phyloP scores from a whole-genome alignment of 495 filamentous ascomycete genomes.

The Penicillium alfredii region DNA sequence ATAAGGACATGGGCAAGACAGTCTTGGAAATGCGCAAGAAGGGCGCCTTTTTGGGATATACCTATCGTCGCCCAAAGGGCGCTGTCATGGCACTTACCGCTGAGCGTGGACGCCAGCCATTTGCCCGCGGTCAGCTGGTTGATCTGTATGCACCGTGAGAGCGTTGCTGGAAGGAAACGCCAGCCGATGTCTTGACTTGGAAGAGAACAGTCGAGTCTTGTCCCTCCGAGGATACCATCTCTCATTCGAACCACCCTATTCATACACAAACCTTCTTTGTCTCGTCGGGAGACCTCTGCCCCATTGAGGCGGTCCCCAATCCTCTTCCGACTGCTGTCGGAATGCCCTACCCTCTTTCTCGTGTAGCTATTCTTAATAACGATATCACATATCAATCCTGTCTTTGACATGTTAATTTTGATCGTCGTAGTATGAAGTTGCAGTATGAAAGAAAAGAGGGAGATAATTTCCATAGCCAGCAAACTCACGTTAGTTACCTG shows the following conservation, averaged over 20 bases:
- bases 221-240: too few species aligned
- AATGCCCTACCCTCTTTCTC: conserved; percentile 1
- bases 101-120: conserved; percentile 27
- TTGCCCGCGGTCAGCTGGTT: conserved; percentile 21
- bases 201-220: not conserved
- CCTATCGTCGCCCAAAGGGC: conserved; percentile 59
- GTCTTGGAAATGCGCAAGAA: conserved; percentile 73
- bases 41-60: conserved; percentile 86
- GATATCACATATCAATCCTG: too few species aligned
- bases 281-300: too few species aligned
- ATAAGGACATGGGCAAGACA: conserved; percentile 52
- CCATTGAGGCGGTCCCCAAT: too few species aligned
- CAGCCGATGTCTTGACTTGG: not conserved
- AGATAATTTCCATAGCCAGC: too few species aligned
- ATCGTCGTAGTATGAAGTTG: too few species aligned
- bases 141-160: conserved; percentile 23
- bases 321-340: too few species aligned
- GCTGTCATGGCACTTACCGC: conserved; percentile 27
- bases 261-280: not conserved
- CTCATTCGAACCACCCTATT: not conserved
- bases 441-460: too few species aligned
- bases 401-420: too few species aligned
- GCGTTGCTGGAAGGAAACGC: not conserved
- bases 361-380: too few species aligned
- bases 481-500: too few species aligned